Evolutionary conservation across 2,329 filamentous ascomycete genomes (phyloP), one percentile per base, ranked within the genome.

Genomic region (Aureobasidium sp.): DNA sequence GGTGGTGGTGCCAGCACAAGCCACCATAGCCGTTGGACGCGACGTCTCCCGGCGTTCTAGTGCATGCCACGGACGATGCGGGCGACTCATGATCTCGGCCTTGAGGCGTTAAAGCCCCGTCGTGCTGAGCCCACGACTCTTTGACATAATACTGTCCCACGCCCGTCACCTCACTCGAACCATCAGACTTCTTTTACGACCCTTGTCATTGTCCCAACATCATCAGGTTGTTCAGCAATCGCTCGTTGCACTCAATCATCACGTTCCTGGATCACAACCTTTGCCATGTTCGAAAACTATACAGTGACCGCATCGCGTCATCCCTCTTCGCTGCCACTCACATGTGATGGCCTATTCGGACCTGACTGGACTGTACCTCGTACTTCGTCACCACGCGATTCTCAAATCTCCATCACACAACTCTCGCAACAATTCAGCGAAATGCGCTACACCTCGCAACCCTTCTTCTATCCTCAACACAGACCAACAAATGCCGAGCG

Each of bases 201-300:
- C 19, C 35, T 57, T 29, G 8, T 33, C 13, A 46, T 57, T 19
- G 33, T 45, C 37, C 17, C 35, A 38, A 17, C 17, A 38, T 13
- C 49, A 29, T 25, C 33, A 38, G 13, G 21, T 13, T 3, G 29
- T 19, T 19, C n/a, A 15, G 25, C 19, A 38, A 19, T 19, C 49
- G 23, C 19, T 53, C 29, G 11, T 17, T 17, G 23, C 21, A 42
- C 25, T 13, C 25, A 6, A 31, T 2, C 37, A n/a, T n/a, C n/a
- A 55, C 51, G 8, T 27, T 10, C 2, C 10, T 6, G 13, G 38
- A 19, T 45, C 13, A 1, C n/a, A 13, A 45, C 10, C 53, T 57
- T n/a, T 43, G 57, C n/a, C 43, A 70, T 75, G 66, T 75, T 75
- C 63, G 69, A 70, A 46, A 64, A 71, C 67, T 75, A 74, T 64